A percentile compares a stretch with the other conserved stretches of the same genome.
phyloP scores from a whole-genome alignment of 2,329 filamentous ascomycete genomes.

The Neofusicoccum cordaticola region DNA sequence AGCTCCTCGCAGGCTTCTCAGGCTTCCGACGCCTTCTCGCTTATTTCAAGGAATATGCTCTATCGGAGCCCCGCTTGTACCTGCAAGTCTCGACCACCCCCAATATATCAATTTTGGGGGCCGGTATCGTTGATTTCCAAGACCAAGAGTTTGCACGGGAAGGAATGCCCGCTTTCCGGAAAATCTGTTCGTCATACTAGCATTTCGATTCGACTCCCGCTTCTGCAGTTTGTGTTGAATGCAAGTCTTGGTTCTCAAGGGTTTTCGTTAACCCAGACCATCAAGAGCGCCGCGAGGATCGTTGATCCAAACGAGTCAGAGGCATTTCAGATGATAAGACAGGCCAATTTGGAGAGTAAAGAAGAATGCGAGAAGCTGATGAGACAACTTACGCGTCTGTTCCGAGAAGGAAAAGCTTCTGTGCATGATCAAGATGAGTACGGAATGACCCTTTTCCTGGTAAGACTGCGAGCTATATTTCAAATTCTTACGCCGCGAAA shows the following conservation, averaged over 20 bases:
- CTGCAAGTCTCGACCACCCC: background rate
- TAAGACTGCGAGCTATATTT: background rate
- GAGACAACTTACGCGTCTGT: background rate
- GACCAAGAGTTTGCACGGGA: background rate
- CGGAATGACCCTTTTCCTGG: background rate
- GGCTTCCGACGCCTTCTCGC: background rate
- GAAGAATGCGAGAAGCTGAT: background rate
- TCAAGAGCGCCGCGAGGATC: background rate
- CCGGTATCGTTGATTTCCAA: background rate
- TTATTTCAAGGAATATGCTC: background rate
- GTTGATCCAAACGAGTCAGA: background rate
- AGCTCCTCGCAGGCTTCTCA: background rate
- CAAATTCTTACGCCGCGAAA: no score
- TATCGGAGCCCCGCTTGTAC: background rate
- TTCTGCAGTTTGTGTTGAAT: background rate
- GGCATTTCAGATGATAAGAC: background rate
- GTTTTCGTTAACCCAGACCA: background rate
- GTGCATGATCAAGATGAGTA: background rate
- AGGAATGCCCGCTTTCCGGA: background rate
- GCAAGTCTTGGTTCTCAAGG: background rate
- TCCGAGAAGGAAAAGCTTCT: background rate
- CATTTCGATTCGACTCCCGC: background rate
- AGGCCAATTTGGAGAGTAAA: background rate
- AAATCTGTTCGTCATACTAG: background rate
- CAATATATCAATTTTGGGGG: background rate